These are phyloP conservation scores for Fonsecaea nubica DNA, from an alignment of 2,329 filamentous ascomycete species.

Conservation along the genomic window DNA sequence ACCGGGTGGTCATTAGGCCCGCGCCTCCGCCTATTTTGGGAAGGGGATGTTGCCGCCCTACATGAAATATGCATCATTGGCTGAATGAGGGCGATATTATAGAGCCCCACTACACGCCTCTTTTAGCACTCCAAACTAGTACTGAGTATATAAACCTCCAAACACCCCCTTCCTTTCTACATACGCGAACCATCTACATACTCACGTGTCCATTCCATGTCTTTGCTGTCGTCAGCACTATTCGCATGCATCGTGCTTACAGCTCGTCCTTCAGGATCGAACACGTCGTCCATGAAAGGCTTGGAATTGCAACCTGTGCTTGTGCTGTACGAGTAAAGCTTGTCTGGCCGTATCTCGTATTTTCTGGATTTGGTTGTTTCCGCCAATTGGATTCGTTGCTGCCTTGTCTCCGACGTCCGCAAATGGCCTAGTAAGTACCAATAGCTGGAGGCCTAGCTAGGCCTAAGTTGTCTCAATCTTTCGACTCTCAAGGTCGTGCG, in stretches of 20 bases:
- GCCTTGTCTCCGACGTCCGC: neutral
- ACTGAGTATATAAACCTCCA: no score
- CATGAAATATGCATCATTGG: no score
- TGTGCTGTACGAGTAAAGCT: neutral
- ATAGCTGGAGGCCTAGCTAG: neutral
- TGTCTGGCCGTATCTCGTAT: neutral
- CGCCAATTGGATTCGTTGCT: slow-evolving; percentile 2
- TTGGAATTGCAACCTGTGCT: neutral
- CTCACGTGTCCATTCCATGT: no score
- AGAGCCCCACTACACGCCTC: no score
- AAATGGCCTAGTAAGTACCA: neutral
- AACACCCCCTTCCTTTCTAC: no score
- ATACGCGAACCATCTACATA: no score
- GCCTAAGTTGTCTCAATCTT: neutral
- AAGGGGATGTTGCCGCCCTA: neutral
- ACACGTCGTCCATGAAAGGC: no score
- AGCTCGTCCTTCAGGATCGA: neutral
- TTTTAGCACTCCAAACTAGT: no score
- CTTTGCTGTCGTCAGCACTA: no score
- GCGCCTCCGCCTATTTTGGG: neutral
- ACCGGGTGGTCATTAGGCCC: neutral
- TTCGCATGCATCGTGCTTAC: neutral
- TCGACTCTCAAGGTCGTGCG: neutral
- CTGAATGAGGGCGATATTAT: no score
- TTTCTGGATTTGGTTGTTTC: neutral